Percentiles rank a stretch among this genome's conserved stretches.
Evolutionary conservation across 352 stramenopile genomes (phyloP).

Genomic region (Synura sp.): DNA sequence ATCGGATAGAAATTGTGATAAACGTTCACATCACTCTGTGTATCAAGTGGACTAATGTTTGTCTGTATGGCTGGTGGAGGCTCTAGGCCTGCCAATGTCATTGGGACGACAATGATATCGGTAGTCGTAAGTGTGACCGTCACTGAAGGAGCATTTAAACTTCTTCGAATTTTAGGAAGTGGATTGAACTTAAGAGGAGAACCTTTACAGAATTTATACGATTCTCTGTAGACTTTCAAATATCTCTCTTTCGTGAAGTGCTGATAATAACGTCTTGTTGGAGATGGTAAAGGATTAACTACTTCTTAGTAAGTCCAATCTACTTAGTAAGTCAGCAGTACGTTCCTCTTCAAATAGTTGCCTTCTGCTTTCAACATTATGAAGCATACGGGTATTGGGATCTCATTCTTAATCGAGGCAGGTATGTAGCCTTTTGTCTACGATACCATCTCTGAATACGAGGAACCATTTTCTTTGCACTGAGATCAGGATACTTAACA

Average conservation of each 20-base stretch:
- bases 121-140: conserved; percentile 36
- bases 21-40: conserved; percentile 39
- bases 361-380: conserved; percentile 37
- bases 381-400: conserved; percentile 30
- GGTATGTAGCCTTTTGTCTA: conserved; percentile 36
- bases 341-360: conserved; percentile 18
- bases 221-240: conserved; percentile 41
- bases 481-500: conserved; percentile 40
- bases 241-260: conserved; percentile 34
- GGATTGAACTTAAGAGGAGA: conserved; percentile 41
- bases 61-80: conserved; percentile 35
- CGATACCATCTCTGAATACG: no score
- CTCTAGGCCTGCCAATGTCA: conserved; percentile 33
- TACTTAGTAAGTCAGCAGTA: conserved; percentile 33
- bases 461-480: conserved; percentile 37
- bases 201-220: conserved; percentile 39
- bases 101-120: conserved; percentile 38
- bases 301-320: conserved; percentile 21
- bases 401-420: conserved; percentile 38
- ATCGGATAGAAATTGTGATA: conserved; percentile 32
- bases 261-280: conserved; percentile 40
- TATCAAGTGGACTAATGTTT: conserved; percentile 41
- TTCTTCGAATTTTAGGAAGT: conserved; percentile 29
- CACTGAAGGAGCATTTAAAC: conserved; percentile 30
- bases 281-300: conserved; percentile 40